Evolutionary conservation across 306 rosid species (phyloP).

Genomic region (Dryas alaskensis): DNA sequence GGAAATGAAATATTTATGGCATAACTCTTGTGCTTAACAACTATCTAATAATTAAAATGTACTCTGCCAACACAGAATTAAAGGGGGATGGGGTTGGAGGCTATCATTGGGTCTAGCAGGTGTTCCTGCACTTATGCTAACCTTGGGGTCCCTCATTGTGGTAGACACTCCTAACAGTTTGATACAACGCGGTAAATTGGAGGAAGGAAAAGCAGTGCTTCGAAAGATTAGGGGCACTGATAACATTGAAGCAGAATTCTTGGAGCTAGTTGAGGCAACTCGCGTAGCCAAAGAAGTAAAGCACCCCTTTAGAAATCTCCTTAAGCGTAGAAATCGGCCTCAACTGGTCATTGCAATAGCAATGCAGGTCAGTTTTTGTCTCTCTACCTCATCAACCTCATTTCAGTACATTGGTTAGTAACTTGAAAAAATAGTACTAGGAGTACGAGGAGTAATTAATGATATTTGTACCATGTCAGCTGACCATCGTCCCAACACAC

Average conservation of each 20-base stretch:
- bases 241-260: slow-evolving; percentile 67
- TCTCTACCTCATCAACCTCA: neutral
- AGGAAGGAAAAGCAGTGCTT: slow-evolving; percentile 64
- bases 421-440: neutral
- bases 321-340: slow-evolving; percentile 59
- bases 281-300: slow-evolving; percentile 52
- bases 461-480: too few species aligned
- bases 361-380: slow-evolving; percentile 42
- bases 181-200: slow-evolving; percentile 67
- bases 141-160: slow-evolving; percentile 66
- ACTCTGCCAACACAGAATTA: slow-evolving; percentile 9
- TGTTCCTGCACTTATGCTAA: slow-evolving; percentile 63
- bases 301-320: slow-evolving; percentile 70
- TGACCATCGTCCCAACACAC: too few species aligned
- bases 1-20: neutral
- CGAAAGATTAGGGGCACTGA: slow-evolving; percentile 67
- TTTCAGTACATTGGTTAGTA: neutral
- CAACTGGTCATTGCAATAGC: slow-evolving; percentile 66
- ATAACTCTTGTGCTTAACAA: neutral
- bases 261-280: slow-evolving; percentile 65
- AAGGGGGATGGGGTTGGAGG: slow-evolving; percentile 97
- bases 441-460: too few species aligned
- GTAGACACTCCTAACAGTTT: slow-evolving; percentile 88
- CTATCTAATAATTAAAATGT: neutral
- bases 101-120: slow-evolving; percentile 80